Evolutionary conservation across 2,329 filamentous ascomycete species (phyloP).

Genomic region (Rutstroemia sydowiana): DNA sequence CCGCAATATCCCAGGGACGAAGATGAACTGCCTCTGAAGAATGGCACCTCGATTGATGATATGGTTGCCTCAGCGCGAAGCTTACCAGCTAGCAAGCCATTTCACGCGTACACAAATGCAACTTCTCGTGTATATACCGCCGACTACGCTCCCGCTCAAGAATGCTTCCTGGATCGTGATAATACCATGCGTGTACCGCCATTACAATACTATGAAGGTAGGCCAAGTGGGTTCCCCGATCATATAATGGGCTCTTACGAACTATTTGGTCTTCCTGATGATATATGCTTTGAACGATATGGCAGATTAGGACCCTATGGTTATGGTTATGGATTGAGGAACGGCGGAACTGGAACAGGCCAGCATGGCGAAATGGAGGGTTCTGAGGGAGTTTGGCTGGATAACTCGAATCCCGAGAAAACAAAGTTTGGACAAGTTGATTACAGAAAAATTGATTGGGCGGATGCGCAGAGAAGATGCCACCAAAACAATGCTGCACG

Average conservation of each 20-base stretch:
- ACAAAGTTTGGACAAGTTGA: slow-evolving; percentile 57
- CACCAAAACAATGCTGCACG: slow-evolving; percentile 61
- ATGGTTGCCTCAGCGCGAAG: slow-evolving; percentile 32
- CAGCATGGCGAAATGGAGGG: slow-evolving; percentile 79
- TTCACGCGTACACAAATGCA: slow-evolving; percentile 55
- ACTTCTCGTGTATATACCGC: slow-evolving; percentile 40
- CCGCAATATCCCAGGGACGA: slow-evolving; percentile 72
- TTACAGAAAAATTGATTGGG: slow-evolving; percentile 72
- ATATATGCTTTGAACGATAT: slow-evolving; percentile 90
- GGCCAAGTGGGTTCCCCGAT: slow-evolving; percentile 78
- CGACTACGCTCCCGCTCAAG: slow-evolving; percentile 46
- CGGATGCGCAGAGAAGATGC: slow-evolving; percentile 68
- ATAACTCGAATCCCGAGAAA: slow-evolving; percentile 24
- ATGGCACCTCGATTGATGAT: slow-evolving; percentile 27
- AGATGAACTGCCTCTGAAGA: slow-evolving; percentile 47
- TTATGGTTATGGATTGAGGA: slow-evolving; percentile 71
- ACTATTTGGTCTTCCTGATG: slow-evolving; percentile 67
- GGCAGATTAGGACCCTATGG: slow-evolving; percentile 86
- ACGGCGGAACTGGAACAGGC: slow-evolving; percentile 77
- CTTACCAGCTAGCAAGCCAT: slow-evolving; percentile 45
- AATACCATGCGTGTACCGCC: slow-evolving; percentile 59
- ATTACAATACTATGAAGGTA: slow-evolving; percentile 67
- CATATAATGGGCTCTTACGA: slow-evolving; percentile 83
- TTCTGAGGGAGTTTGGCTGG: slow-evolving; percentile 69
- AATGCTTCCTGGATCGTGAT: slow-evolving; percentile 71